Percentiles rank a stretch among this genome's conserved stretches.
Conservation (phyloP, 2,329 filamentous ascomycete genomes). For the Alternaria viburni region DNA sequence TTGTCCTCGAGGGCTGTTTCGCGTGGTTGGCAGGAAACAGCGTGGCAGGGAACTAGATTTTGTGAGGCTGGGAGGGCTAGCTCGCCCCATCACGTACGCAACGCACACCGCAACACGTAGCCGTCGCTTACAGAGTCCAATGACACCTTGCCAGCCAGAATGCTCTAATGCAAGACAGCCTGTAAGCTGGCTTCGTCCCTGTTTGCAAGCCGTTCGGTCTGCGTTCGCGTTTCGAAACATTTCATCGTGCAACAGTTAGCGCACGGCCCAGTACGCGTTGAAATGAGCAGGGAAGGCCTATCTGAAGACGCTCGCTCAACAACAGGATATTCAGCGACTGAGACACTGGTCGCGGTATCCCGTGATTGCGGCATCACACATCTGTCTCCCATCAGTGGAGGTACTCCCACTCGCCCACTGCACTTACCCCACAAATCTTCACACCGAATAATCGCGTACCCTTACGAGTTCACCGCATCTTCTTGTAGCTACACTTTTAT, state of each 20-base stretch:
- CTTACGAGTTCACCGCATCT: neutral
- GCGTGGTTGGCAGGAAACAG: constrained; percentile 13
- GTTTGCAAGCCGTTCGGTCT: neutral
- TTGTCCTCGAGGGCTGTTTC: constrained; percentile 11
- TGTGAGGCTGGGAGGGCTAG: constrained; percentile 26
- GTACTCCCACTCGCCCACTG: neutral
- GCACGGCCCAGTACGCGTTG: neutral
- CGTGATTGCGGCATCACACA: neutral
- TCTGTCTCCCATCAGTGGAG: neutral
- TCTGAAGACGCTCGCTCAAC: neutral
- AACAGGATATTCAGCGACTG: neutral
- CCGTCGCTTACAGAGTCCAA: constrained; percentile 18
- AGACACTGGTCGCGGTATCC: neutral
- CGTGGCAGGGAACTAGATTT: constrained; percentile 25
- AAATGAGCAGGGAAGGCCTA: neutral
- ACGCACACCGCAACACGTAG: constrained; percentile 33
- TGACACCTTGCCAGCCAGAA: neutral
- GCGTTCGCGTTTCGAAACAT: neutral
- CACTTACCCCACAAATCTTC: neutral
- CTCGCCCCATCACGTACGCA: constrained; percentile 20
- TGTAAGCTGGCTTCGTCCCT: neutral
- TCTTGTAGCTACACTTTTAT: neutral
- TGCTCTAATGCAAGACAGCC: neutral
- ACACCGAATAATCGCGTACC: neutral
- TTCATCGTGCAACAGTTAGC: constrained; percentile 1